Conservation (phyloP, 192 early-diverging fungal genomes). For the Linnemannia elongata region DNA sequence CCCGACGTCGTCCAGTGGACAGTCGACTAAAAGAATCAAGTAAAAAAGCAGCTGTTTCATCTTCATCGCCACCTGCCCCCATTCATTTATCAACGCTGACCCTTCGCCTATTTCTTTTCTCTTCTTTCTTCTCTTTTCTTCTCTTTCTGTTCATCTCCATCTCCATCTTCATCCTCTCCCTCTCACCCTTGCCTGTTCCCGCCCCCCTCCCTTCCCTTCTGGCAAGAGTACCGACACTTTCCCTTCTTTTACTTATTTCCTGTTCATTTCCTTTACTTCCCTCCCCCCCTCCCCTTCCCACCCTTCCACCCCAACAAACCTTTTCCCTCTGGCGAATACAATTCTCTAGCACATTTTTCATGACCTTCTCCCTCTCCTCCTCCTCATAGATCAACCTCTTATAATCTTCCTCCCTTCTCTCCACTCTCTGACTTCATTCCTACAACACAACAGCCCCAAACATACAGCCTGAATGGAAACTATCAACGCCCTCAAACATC, state of each 20-base stretch:
- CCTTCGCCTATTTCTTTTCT: neutral
- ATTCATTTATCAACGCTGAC: too few relatives aligned
- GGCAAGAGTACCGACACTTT: too few relatives aligned
- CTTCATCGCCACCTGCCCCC: too few relatives aligned
- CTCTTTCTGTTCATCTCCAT: neutral
- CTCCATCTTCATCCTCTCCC: neutral
- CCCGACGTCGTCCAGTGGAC: neutral
- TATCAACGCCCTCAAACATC: slow-evolving; percentile 22
- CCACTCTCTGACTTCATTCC: neutral
- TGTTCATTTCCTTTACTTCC: neutral
- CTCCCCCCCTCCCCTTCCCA: neutral
- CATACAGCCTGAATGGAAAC: slow-evolving; percentile 21
- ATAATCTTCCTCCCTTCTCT: neutral
- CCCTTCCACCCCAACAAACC: too few relatives aligned
- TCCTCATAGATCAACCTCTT: neutral
- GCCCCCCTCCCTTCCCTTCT: neutral
- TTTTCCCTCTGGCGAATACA: neutral
- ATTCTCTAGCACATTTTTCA: neutral
- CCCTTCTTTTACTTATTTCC: neutral
- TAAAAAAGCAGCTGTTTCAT: neutral
- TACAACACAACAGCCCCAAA: neutral
- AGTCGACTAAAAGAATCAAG: neutral
- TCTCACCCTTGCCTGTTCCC: neutral
- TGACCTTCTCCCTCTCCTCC: neutral
- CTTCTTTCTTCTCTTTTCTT: neutral